Evolutionary conservation across 805 yeast genomes (phyloP).

Genomic region (Saccharomyces kudriavzevii): DNA sequence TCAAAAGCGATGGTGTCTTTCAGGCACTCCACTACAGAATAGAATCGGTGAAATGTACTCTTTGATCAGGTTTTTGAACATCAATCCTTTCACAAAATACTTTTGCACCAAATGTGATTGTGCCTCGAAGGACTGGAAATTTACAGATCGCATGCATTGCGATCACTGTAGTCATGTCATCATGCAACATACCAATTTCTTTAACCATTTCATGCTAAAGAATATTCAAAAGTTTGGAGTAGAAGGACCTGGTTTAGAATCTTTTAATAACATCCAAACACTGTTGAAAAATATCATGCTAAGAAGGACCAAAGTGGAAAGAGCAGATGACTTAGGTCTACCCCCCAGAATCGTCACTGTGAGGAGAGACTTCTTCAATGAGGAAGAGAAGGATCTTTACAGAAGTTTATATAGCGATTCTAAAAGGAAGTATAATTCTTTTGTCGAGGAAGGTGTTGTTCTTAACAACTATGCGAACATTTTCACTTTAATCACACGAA

Average conservation of each 20-base stretch:
- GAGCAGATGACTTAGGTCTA: conserved; percentile 94
- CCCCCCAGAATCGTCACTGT: conserved; percentile 94
- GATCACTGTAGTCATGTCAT: conserved; percentile 83
- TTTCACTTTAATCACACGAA: conserved; percentile 88
- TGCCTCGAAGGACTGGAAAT: conserved; percentile 72
- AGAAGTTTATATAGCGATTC: conserved; percentile 81
- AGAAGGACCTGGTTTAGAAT: conserved; percentile 69
- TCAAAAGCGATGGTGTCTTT: conserved; percentile 77
- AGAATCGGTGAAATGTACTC: conserved; percentile 96
- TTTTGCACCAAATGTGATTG: conserved; percentile 93
- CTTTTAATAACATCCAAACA: conserved; percentile 69
- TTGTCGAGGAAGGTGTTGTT: conserved; percentile 93
- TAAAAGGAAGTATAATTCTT: conserved; percentile 79
- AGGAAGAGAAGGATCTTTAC: conserved; percentile 90
- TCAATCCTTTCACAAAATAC: conserved; percentile 81
- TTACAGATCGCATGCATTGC: conserved; percentile 76
- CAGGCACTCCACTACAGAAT: conserved; percentile 96
- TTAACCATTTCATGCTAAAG: conserved; percentile 91
- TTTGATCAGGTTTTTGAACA: conserved; percentile 70
- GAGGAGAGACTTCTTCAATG: conserved; percentile 80
- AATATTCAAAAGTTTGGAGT: conserved; percentile 84
- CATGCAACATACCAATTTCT: conserved; percentile 91
- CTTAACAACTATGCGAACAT: conserved; percentile 94
- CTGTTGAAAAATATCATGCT: conserved; percentile 77
- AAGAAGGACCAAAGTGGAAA: conserved; percentile 87